Base-by-base conservation (phyloP, 208 protist species). In the Balamuthia mandrillaris region DNA sequence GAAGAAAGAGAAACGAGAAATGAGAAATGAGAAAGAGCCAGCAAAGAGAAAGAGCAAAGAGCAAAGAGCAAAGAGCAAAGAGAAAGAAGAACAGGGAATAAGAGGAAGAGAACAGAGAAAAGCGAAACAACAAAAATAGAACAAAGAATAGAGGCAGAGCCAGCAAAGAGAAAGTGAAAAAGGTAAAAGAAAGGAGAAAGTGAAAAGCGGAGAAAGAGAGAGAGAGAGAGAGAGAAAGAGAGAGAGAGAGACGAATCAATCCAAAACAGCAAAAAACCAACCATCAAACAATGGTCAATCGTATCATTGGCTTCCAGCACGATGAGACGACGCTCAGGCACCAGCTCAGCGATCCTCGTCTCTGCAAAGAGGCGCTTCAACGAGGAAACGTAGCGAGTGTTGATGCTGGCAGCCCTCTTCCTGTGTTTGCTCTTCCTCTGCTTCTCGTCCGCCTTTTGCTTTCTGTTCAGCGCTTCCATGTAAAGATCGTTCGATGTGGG, bases 301-400 rank as follows among this genome's bases (percentile, higher is more conserved):
- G 45, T 44, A 29, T 78, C 68, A 49, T 24, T 42, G 5, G 45
- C 41, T 41, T 78, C 68, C 18, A 78, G 68, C 1, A 78, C 27
- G 45, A 78, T 58, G 41, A 78, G 68, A 33, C 68, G 68, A 3
- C n/a, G n/a, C n/a, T n/a, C n/a, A n/a, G n/a, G n/a, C n/a, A n/a
- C n/a, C n/a, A n/a, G n/a, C n/a, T n/a, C n/a, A n/a, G n/a, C n/a
- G n/a, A n/a, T n/a, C n/a, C n/a, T n/a, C n/a, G n/a, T n/a, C n/a
- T n/a, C n/a, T n/a, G n/a, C n/a, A n/a, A n/a, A n/a, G n/a, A n/a
- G n/a, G n/a, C n/a, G n/a, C n/a, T n/a, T n/a, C n/a, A n/a, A n/a
- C n/a, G n/a, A n/a, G n/a, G n/a, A n/a, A n/a, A n/a, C n/a, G n/a
- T n/a, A n/a, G n/a, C n/a, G n/a, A n/a, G n/a, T n/a, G n/a, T n/a